phyloP scores from a whole-genome alignment of 768 basidiomycete species.

The Leucocoprinus sp. region DNA sequence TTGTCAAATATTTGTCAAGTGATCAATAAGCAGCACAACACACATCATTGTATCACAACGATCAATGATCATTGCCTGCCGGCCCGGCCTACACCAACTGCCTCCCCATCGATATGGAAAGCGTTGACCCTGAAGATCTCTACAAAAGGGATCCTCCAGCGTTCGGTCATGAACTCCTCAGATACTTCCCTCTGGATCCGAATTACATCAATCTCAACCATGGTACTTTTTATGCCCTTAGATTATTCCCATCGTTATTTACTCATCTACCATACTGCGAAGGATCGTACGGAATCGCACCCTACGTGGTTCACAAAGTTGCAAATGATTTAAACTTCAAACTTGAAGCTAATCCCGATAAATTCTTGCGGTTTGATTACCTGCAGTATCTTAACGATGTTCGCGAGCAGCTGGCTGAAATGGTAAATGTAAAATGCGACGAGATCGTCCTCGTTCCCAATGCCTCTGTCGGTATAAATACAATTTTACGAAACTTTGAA shows the following conservation, averaged over 20 bases:
- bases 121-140: constrained; percentile 1
- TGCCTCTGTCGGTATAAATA: constrained; percentile 58
- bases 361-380: constrained; percentile 36
- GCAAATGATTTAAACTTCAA: constrained; percentile 31
- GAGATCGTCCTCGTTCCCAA: constrained; percentile 59
- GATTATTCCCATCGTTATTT: neutral
- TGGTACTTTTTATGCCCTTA: constrained; percentile 28
- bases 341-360: constrained; percentile 50
- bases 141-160: constrained; percentile 18
- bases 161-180: constrained; percentile 50
- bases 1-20: too few species aligned
- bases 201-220: constrained; percentile 59
- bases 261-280: neutral
- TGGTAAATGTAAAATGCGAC: constrained; percentile 41
- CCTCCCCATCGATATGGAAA: too few species aligned
- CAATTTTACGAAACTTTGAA: constrained; percentile 55
- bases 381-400: constrained; percentile 26
- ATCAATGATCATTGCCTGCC: too few species aligned
- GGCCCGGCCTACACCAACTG: too few species aligned
- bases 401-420: constrained; percentile 39
- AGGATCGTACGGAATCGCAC: constrained; percentile 57
- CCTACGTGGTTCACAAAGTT: constrained; percentile 40
- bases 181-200: constrained; percentile 48
- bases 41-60: too few species aligned
- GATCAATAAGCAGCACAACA: too few species aligned